phyloP scores from a whole-genome alignment of 2,329 filamentous ascomycete species.

The Dothideomycetes sp. region DNA sequence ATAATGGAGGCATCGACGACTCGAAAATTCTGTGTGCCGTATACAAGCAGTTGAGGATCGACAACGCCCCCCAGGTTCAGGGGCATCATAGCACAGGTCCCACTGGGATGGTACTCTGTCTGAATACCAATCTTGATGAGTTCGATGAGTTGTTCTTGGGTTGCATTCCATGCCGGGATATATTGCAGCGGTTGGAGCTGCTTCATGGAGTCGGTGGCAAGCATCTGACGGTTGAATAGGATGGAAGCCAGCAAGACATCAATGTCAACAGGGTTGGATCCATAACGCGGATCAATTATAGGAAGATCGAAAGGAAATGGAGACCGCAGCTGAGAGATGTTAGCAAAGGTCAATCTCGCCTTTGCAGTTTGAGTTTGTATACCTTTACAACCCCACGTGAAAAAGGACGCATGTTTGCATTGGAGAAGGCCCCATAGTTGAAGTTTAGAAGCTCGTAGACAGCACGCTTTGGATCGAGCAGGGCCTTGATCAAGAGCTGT shows the following conservation, averaged over 20 bases:
- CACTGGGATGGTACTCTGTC: slow-evolving; percentile 43
- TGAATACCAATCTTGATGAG: slow-evolving; percentile 23
- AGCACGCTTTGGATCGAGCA: slow-evolving; percentile 19
- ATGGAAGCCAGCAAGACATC: slow-evolving; percentile 21
- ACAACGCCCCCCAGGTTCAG: slow-evolving; percentile 42
- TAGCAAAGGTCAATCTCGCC: neutral
- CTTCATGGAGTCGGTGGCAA: slow-evolving; percentile 19
- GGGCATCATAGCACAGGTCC: slow-evolving; percentile 45
- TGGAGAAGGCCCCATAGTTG: slow-evolving; percentile 24
- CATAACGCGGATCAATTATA: slow-evolving; percentile 35
- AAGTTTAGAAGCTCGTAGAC: slow-evolving; percentile 25
- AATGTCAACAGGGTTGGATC: slow-evolving; percentile 35
- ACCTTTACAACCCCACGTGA: slow-evolving; percentile 34
- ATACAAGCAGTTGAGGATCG: slow-evolving; percentile 34
- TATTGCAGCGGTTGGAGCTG: slow-evolving; percentile 18
- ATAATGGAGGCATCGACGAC: slow-evolving; percentile 40
- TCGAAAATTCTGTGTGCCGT: slow-evolving; percentile 36
- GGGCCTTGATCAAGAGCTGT: slow-evolving; percentile 18
- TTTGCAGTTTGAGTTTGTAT: neutral
- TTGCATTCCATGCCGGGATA: slow-evolving; percentile 21
- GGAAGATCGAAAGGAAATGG: slow-evolving; percentile 31
- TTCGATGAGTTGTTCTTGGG: slow-evolving; percentile 21
- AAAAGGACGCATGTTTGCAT: slow-evolving; percentile 33
- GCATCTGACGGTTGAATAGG: slow-evolving; percentile 22
- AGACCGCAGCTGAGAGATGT: slow-evolving; percentile 25